phyloP scores from a whole-genome alignment of 306 rosid species.

The Dryas octopetala region DNA sequence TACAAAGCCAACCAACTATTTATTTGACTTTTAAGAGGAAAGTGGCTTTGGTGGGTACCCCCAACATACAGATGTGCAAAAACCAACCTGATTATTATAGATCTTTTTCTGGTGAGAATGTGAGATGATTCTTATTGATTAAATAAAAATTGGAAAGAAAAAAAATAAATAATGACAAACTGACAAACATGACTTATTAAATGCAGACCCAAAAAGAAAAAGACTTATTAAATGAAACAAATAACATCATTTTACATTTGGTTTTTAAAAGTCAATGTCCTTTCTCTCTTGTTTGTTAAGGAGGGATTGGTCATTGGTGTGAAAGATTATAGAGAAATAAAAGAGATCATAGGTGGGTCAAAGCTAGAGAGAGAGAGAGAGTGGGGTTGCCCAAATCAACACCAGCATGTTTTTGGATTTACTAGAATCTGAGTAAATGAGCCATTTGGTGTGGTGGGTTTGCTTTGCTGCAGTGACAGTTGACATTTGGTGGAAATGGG shows the following conservation, averaged over 20 bases:
- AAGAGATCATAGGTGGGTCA: neutral
- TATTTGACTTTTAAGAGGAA: slow-evolving; percentile 57
- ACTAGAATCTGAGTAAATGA: slow-evolving; percentile 29
- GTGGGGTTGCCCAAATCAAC: slow-evolving; percentile 25
- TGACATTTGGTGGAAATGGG: slow-evolving; percentile 21
- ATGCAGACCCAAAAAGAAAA: too few relatives aligned
- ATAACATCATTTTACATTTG: slow-evolving; percentile 26
- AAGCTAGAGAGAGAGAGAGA: slow-evolving; percentile 16
- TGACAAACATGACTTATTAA: neutral
- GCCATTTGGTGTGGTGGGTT: slow-evolving; percentile 37
- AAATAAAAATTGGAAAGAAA: slow-evolving; percentile 9
- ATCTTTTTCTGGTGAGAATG: neutral
- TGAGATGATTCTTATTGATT: neutral
- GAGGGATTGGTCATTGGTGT: slow-evolving; percentile 13
- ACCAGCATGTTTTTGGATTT: slow-evolving; percentile 44
- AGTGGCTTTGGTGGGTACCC: slow-evolving; percentile 44
- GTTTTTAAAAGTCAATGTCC: slow-evolving; percentile 65
- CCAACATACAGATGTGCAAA: slow-evolving; percentile 11
- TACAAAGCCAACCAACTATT: slow-evolving; percentile 41
- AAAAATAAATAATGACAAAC: neutral
- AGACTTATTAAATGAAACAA: neutral
- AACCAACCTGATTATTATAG: slow-evolving; percentile 12
- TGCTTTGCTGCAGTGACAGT: slow-evolving; percentile 26
- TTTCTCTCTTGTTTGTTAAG: slow-evolving; percentile 38
- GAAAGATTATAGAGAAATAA: slow-evolving; percentile 26